A percentile compares a stretch with the other conserved stretches of the same genome.
Conservation (phyloP, 2,329 filamentous ascomycete genomes). For the Phyllosticta citriasiana region DNA sequence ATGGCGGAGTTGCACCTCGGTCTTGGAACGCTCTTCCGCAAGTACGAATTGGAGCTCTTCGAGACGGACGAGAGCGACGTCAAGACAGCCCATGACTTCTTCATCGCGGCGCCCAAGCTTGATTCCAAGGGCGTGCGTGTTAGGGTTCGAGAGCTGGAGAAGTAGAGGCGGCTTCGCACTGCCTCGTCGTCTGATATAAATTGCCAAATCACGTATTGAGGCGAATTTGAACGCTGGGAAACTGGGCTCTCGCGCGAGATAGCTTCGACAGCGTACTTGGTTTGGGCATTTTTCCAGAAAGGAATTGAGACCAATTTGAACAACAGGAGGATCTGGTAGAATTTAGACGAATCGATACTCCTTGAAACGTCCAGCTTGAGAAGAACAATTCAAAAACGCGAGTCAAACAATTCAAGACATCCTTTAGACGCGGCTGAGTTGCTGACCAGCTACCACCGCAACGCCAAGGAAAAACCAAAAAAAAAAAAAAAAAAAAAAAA, state of each 20-base stretch:
- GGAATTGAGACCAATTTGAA: too few relatives aligned
- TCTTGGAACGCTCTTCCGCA: background rate
- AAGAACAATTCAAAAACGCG: too few relatives aligned
- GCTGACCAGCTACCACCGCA: background rate
- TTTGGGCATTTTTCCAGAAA: too few relatives aligned
- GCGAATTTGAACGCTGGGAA: too few relatives aligned
- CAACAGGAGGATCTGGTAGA: too few relatives aligned
- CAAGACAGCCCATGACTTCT: slow-evolving; percentile 14
- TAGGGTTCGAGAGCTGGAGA: background rate
- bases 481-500: background rate
- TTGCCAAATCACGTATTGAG: background rate
- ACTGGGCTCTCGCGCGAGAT: too few relatives aligned
- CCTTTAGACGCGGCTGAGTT: background rate
- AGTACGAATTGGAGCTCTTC: slow-evolving; percentile 7
- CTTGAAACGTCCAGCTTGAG: too few relatives aligned
- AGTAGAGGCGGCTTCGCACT: background rate
- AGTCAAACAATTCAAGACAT: background rate
- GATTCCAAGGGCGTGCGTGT: slow-evolving; percentile 18
- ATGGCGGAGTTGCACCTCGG: background rate
- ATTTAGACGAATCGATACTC: too few relatives aligned
- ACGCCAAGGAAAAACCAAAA: background rate
- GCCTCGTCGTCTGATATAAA: background rate
- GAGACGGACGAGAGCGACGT: slow-evolving; percentile 13
- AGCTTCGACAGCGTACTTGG: too few relatives aligned
- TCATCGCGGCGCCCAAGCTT: slow-evolving; percentile 16